Base-by-base conservation (phyloP, 495 filamentous ascomycete species). In the Trichoderma gamsii region DNA sequence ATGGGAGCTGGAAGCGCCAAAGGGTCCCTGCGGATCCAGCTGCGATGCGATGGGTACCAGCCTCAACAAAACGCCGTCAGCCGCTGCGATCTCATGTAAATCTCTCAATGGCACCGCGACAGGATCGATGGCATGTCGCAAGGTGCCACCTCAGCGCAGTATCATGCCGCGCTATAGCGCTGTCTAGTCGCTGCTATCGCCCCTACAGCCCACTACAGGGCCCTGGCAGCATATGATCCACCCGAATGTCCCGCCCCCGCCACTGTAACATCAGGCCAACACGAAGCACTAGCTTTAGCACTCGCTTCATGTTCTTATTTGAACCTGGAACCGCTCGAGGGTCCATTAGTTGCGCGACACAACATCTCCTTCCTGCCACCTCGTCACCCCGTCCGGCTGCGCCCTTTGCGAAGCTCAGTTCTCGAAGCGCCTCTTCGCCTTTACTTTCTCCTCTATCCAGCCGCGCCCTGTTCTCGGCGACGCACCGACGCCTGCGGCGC, bases 261-360 rank as follows among this genome's bases (percentile, higher is more conserved):
- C 56, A 61, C 56, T 61, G 56, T 32, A 61, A 61, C 56, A 61
- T 27, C 56, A 61, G 56, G 56, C 56, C 49, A 52, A 52, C 49
- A 23, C 49, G 49, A 52, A 52, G 21, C 49, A 52, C 49, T 52
- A 52, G 21, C 49, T 52, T 52, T 52, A 52, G 49, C 49, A 52
- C 49, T 52, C 49, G 5, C 49, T 52, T 52, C 49, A 11, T 11
- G 49, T 11, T 21, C 49, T 52, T 52, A 52, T 52, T 23, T 52
- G 49, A 52, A 23, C 49, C 49, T 52, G 49, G 18, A 52, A 52
- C 49, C 21, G 21, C 49, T 21, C 49, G 49, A 52, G 21, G 4
- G n/a, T 52, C n/a, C 9, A 52, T 52, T n/a, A 23, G 21, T 23
- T 52, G 56, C 56, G 56, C 56, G 29, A 61, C 56, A 21, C 56